phyloP scores from a whole-genome alignment of 2,329 filamentous ascomycete species.

The Niveomyces coronatus region DNA sequence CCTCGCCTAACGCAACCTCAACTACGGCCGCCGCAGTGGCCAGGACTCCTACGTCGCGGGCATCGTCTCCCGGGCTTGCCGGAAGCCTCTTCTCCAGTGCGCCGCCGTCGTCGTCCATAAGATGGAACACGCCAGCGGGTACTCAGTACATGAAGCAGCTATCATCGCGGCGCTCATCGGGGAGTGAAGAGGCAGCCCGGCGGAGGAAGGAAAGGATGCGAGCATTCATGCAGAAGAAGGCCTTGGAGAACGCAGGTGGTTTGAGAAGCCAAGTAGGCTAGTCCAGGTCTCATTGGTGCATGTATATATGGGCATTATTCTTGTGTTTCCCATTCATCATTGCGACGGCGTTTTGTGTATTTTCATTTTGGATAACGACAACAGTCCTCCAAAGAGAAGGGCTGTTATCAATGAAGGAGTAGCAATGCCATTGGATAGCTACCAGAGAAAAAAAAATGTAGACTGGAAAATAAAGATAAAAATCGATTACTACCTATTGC shows the following conservation, averaged over 20 bases:
- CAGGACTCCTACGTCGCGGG: too few relatives aligned
- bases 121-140: slow-evolving; percentile 10
- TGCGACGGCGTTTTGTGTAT: not conserved
- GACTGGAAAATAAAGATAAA: too few relatives aligned
- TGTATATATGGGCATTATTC: too few relatives aligned
- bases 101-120: slow-evolving; percentile 13
- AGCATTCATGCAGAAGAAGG: slow-evolving; percentile 18
- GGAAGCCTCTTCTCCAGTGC: slow-evolving; percentile 10
- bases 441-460: too few relatives aligned
- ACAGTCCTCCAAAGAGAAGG: too few relatives aligned
- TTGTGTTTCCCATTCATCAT: not conserved
- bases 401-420: too few relatives aligned
- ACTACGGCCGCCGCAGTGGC: too few relatives aligned
- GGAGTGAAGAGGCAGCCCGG: slow-evolving; percentile 11
- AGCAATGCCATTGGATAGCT: too few relatives aligned
- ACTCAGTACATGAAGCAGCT: slow-evolving; percentile 17
- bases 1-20: too few relatives aligned
- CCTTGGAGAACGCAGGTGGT: slow-evolving; percentile 9
- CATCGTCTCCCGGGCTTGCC: not conserved
- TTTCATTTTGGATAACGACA: not conserved
- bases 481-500: not conserved
- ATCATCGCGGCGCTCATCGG: slow-evolving; percentile 9
- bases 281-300: not conserved
- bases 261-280: slow-evolving; percentile 12
- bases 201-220: slow-evolving; percentile 17